phyloP scores from a whole-genome alignment of 2,329 filamentous ascomycete genomes.

The Xylariomycetidae sp. region DNA sequence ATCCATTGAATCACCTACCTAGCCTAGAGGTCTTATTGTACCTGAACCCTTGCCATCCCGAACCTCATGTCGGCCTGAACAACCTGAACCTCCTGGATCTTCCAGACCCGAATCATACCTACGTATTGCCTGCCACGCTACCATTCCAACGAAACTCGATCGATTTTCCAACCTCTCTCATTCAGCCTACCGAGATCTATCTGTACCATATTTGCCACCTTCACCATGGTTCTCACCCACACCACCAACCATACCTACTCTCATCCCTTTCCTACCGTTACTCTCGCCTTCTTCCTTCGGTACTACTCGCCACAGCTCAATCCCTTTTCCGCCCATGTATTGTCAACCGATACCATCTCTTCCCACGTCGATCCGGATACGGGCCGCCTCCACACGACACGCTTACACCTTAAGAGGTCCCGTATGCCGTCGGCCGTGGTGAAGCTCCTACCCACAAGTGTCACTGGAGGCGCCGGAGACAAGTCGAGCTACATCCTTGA shows the following conservation, averaged over 20 bases:
- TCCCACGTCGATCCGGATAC: conserved; percentile 68
- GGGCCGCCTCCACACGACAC: conserved; percentile 71
- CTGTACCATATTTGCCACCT: conserved; percentile 6
- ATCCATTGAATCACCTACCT: no score
- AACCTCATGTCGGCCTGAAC: no score
- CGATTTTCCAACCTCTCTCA: no score
- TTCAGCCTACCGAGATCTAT: no score
- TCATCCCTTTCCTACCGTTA: conserved; percentile 80
- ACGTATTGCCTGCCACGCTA: no score
- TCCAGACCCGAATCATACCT: no score
- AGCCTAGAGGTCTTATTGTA: no score
- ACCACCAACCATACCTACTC: conserved; percentile 68
- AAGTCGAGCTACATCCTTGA: conserved; percentile 79
- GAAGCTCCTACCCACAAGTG: conserved; percentile 67
- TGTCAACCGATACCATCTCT: conserved; percentile 78
- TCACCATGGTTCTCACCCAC: conserved; percentile 58
- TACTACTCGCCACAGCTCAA: conserved; percentile 70
- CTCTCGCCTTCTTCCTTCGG: conserved; percentile 83
- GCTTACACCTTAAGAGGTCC: conserved; percentile 77
- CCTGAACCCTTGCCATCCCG: no score
- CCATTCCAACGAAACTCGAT: no score
- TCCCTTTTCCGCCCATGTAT: conserved; percentile 75
- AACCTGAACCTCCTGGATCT: no score
- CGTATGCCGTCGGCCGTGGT: conserved; percentile 70
- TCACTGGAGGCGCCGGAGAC: conserved; percentile 62